Evolutionary conservation across 768 basidiomycete species (phyloP).

Genomic region (Thelephora ganbajun): DNA sequence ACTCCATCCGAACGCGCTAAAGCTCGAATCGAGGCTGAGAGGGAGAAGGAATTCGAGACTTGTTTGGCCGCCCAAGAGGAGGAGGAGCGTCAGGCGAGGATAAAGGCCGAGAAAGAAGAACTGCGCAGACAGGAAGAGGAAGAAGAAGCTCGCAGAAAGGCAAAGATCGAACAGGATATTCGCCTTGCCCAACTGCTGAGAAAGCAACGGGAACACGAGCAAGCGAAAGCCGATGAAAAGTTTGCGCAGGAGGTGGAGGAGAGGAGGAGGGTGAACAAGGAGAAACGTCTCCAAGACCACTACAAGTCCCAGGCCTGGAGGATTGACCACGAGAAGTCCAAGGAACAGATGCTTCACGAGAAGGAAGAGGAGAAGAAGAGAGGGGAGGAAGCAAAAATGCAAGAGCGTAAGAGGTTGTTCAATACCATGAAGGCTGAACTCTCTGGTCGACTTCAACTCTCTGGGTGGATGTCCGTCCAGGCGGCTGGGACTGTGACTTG

Average conservation of each 20-base stretch:
- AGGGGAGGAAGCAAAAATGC: conserved; percentile 5
- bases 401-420: not conserved
- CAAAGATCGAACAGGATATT: conserved; percentile 15
- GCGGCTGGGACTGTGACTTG: conserved; percentile 14
- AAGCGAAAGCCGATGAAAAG: conserved; percentile 13
- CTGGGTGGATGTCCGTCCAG: conserved; percentile 20
- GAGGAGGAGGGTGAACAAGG: conserved; percentile 11
- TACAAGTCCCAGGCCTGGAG: conserved; percentile 13
- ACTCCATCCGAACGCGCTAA: not conserved
- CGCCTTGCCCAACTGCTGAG: conserved; percentile 13
- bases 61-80: conserved; percentile 12
- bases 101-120: conserved; percentile 13
- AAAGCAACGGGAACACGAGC: conserved; percentile 10
- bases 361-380: conserved; percentile 7
- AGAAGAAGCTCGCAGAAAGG: conserved; percentile 15
- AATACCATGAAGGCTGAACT: not conserved
- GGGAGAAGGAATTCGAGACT: conserved; percentile 9
- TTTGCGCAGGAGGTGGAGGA: conserved; percentile 8
- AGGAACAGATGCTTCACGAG: conserved; percentile 8
- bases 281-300: conserved; percentile 13
- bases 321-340: conserved; percentile 11
- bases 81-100: conserved; percentile 12
- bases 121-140: conserved; percentile 7
- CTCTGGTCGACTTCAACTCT: conserved; percentile 4
- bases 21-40: conserved; percentile 6